Percentiles rank a stretch among this genome's conserved stretches.
Conservation (phyloP, 805 yeast genomes). For the Wickerhamomyces chambardii region DNA sequence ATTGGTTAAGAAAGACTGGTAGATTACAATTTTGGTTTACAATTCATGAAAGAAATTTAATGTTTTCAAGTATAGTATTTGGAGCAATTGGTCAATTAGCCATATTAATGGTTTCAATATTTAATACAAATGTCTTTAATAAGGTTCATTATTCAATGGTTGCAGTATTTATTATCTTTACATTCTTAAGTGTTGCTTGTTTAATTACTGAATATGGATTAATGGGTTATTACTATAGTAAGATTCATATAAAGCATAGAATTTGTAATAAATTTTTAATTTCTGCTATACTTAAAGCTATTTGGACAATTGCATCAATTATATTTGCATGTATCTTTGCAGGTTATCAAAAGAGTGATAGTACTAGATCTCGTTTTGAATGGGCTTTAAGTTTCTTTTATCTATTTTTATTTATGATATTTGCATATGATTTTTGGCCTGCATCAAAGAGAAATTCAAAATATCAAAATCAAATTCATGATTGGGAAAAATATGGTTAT, state of each 20-base stretch:
- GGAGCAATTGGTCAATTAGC: conserved; percentile 63
- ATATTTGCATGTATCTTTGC: conserved; percentile 66
- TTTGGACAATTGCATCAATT: conserved; percentile 63
- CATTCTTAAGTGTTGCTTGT: conserved; percentile 43
- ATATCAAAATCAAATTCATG: conserved; percentile 13
- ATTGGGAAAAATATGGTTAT: conserved; percentile 13
- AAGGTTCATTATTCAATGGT: conserved; percentile 60
- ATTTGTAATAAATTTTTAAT: conserved; percentile 34
- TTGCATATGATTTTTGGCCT: conserved; percentile 65
- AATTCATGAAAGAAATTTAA: conserved; percentile 26
- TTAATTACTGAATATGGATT: conserved; percentile 34
- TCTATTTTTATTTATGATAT: conserved; percentile 54
- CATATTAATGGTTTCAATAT: conserved; percentile 63
- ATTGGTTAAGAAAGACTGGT: conserved; percentile 45
- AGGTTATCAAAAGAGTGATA: conserved; percentile 19
- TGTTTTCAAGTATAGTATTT: conserved; percentile 29
- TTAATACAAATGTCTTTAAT: conserved; percentile 52
- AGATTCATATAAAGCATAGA: conserved; percentile 21
- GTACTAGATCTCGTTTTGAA: conserved; percentile 52
- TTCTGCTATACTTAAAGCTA: conserved; percentile 42
- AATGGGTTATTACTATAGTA: conserved; percentile 34
- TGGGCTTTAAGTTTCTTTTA: conserved; percentile 88
- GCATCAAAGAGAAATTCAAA: conserved; percentile 32
- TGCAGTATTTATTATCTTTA: conserved; percentile 58
- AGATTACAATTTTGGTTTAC: conserved; percentile 36